phyloP scores from a whole-genome alignment of 768 basidiomycete species.

The Mycena galericulata region DNA sequence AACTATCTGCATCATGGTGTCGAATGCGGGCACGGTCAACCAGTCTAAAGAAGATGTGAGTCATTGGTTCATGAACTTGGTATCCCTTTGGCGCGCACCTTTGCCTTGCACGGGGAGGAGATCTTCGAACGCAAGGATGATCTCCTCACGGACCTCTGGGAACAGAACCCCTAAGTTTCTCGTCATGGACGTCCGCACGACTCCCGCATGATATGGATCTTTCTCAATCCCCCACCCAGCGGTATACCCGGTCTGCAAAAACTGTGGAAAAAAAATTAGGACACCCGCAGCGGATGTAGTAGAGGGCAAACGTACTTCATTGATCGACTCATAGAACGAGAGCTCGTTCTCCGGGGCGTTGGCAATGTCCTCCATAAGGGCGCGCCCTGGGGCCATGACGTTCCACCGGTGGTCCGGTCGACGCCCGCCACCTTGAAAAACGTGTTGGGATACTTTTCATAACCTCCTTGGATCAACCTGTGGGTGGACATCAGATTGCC shows the following conservation, averaged over 20 bases:
- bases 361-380: slow-evolving; percentile 46
- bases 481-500: neutral
- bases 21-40: slow-evolving; percentile 25
- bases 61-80: neutral
- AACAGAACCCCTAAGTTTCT: slow-evolving; percentile 49
- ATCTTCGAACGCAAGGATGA: slow-evolving; percentile 54
- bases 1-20: slow-evolving; percentile 30
- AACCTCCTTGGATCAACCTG: slow-evolving; percentile 38
- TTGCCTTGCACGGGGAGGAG: slow-evolving; percentile 45
- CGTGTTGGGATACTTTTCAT: slow-evolving; percentile 36
- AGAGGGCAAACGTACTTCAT: slow-evolving; percentile 37
- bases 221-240: slow-evolving; percentile 44
- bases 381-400: slow-evolving; percentile 14
- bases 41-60: slow-evolving; percentile 29
- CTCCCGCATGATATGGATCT: slow-evolving; percentile 51
- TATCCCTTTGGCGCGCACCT: slow-evolving; percentile 34
- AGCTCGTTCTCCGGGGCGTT: slow-evolving; percentile 47
- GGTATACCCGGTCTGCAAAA: slow-evolving; percentile 49
- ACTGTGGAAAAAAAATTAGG: slow-evolving; percentile 25
- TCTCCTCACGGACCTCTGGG: slow-evolving; percentile 59
- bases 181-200: slow-evolving; percentile 51
- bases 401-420: slow-evolving; percentile 29
- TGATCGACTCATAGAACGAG: slow-evolving; percentile 40
- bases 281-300: neutral
- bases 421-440: slow-evolving; percentile 17